These are phyloP conservation scores for Onygenales sp. DNA, from an alignment of 2,329 filamentous ascomycete genomes.

Conservation along the genomic window DNA sequence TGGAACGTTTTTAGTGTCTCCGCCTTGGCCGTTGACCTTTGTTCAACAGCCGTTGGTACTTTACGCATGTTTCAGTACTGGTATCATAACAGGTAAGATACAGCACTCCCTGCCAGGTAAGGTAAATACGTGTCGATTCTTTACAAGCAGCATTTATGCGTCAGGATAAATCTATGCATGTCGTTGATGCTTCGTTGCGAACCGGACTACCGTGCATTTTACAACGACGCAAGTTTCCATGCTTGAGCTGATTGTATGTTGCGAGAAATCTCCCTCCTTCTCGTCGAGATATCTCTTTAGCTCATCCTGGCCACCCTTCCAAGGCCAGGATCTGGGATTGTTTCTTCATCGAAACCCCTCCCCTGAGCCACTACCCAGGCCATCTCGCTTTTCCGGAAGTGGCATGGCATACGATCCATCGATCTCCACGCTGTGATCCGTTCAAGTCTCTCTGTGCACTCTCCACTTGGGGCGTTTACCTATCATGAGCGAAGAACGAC, in stretches of 20 bases:
- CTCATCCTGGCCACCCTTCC: not conserved
- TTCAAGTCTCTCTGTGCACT: not conserved
- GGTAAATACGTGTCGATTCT: too few species aligned
- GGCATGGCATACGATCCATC: conserved; percentile 3
- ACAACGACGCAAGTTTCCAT: too few species aligned
- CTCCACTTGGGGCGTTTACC: not conserved
- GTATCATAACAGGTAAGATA: not conserved
- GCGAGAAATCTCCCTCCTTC: too few species aligned
- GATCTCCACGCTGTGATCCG: not conserved
- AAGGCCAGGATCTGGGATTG: not conserved
- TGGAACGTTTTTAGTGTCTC: conserved; percentile 2
- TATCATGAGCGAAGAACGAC: not conserved
- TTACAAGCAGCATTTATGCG: too few species aligned
- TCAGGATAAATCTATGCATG: too few species aligned
- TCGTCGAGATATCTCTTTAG: not conserved
- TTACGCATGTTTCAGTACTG: not conserved
- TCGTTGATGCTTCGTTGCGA: too few species aligned
- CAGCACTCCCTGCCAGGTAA: not conserved
- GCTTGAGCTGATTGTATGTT: too few species aligned
- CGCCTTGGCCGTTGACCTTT: not conserved
- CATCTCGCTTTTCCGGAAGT: conserved; percentile 1
- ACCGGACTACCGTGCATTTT: too few species aligned
- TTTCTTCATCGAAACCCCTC: not conserved
- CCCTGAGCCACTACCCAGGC: not conserved
- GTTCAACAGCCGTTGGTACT: not conserved